Percentiles rank a stretch among this genome's conserved stretches.
Conservation (phyloP, 768 basidiomycete genomes). For the Mycena alexandri region DNA sequence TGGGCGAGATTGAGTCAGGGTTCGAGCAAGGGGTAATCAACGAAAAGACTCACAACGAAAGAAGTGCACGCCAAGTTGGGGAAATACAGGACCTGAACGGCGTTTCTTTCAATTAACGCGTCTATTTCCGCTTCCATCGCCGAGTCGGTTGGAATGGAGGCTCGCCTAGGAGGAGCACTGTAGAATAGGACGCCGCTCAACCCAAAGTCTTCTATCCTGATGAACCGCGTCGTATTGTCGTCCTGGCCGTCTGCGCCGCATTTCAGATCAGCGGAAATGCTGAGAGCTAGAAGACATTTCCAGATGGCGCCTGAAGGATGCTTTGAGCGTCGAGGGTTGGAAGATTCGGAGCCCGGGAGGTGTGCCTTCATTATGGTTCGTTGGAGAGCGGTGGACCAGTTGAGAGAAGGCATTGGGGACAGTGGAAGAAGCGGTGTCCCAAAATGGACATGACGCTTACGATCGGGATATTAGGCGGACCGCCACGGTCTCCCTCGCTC, state of each 20-base stretch:
- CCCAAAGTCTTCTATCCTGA: slow-evolving; percentile 9
- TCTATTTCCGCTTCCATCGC: slow-evolving; percentile 7
- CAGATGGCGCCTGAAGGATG: slow-evolving; percentile 19
- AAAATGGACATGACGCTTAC: too few species aligned
- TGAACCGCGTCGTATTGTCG: slow-evolving; percentile 11
- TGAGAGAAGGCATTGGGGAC: background rate
- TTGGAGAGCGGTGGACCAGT: slow-evolving; percentile 11
- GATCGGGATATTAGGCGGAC: too few species aligned
- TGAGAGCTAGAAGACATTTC: slow-evolving; percentile 14
- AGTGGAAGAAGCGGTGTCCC: too few species aligned
- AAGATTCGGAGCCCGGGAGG: background rate
- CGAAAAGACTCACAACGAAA: slow-evolving; percentile 15
- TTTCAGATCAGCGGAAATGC: slow-evolving; percentile 12
- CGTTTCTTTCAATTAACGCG: slow-evolving; percentile 11
- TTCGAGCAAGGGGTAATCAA: too few species aligned
- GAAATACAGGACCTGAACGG: slow-evolving; percentile 11
- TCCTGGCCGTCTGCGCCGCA: slow-evolving; percentile 8
- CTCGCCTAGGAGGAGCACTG: slow-evolving; percentile 12
- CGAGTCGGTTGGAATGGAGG: background rate
- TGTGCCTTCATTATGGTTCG: slow-evolving; percentile 16
- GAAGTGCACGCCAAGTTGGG: slow-evolving; percentile 18
- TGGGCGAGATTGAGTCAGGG: background rate
- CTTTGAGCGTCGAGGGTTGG: slow-evolving; percentile 1
- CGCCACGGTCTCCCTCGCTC: too few species aligned
- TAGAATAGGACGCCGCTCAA: slow-evolving; percentile 24